Base-by-base conservation (phyloP, 2,329 filamentous ascomycete species). In the Didymella lethalis region DNA sequence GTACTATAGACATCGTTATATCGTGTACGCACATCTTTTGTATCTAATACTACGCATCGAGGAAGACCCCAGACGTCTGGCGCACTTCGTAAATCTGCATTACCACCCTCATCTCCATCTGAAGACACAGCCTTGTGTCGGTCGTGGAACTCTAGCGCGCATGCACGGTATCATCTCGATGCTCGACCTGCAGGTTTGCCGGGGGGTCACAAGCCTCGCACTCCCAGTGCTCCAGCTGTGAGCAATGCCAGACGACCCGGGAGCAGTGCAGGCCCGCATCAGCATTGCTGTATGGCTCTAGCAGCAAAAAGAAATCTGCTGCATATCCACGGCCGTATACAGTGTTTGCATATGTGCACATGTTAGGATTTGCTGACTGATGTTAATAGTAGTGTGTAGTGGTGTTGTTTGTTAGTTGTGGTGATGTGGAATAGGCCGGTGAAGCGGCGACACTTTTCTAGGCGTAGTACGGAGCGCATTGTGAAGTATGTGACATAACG, bases 41-140 rank as follows among this genome's bases (percentile, higher is more conserved):
- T 32, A 53, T 16, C 23, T 48, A 58, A 53, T 58, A 38, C 14
- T 40, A 40, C 16, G 32, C 16, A 36, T 36, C 32, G 16, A n/a
- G 12, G 8, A 31, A 31, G 2, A 11, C 12, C 2, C 32, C 32
- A 34, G 12, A 16, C 32, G 14, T 16, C 16, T 14, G 14, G 32
- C 12, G 12, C 32, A 34, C 5, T 16, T 34, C 32, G 4, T 34
- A 2, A 34, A 16, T 1, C 14, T 34, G 4, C 32, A 34, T 11
- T 10, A 31, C 2, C 10, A 11, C 10, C 28, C 28, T 29, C 28
- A 7, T 6, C 10, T 10, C 7, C 28, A 6, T 10, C 10, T 29
- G 3, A 31, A 34, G 32, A 34, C 32, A 34, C 14, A 16, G 12
- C 7, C 16, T n/a, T 6, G 4, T 16, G 3, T 31, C 29, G 29